A percentile compares a stretch with the other conserved stretches of the same genome.
Conservation (phyloP, 768 basidiomycete species). For the Hypholoma sublateritium region DNA sequence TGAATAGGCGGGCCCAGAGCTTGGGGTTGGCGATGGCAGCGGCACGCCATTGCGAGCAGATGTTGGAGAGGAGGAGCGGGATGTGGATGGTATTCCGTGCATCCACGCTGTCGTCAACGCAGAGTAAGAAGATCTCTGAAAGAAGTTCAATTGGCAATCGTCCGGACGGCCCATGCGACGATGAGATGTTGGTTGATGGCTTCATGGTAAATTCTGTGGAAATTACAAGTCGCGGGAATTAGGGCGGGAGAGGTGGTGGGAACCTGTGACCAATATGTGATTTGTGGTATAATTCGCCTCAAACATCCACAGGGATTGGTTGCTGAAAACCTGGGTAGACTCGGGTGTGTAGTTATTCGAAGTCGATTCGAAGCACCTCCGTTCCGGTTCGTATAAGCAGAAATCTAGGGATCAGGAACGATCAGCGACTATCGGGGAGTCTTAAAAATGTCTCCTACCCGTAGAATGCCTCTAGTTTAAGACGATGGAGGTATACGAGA, state of each 20-base stretch:
- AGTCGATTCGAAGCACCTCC: too few relatives aligned
- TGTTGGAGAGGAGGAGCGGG: conserved; percentile 38
- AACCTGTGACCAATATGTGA: conserved; percentile 6
- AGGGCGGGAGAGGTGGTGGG: not conserved
- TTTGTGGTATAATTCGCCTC: conserved; percentile 4
- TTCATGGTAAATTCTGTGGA: conserved; percentile 7
- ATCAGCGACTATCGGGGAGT: conserved; percentile 22
- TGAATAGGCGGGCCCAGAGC: conserved; percentile 40
- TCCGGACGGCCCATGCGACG: conserved; percentile 19
- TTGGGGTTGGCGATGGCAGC: conserved; percentile 37
- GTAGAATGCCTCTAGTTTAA: conserved; percentile 8
- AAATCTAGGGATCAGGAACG: conserved; percentile 22
- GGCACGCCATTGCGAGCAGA: conserved; percentile 40
- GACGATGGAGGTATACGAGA: conserved; percentile 20
- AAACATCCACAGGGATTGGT: conserved; percentile 9
- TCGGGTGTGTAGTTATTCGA: too few relatives aligned
- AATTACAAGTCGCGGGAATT: not conserved
- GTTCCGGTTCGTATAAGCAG: conserved; percentile 3
- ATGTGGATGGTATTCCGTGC: conserved; percentile 33
- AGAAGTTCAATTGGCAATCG: conserved; percentile 37
- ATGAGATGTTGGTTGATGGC: conserved; percentile 10
- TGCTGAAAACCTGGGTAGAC: not conserved
- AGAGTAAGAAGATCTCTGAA: conserved; percentile 42
- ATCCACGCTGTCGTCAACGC: conserved; percentile 34
- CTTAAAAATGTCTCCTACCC: not conserved